These are phyloP conservation scores for Alternaria sp. DNA, from an alignment of 2,329 filamentous ascomycete species.

Conservation along the genomic window DNA sequence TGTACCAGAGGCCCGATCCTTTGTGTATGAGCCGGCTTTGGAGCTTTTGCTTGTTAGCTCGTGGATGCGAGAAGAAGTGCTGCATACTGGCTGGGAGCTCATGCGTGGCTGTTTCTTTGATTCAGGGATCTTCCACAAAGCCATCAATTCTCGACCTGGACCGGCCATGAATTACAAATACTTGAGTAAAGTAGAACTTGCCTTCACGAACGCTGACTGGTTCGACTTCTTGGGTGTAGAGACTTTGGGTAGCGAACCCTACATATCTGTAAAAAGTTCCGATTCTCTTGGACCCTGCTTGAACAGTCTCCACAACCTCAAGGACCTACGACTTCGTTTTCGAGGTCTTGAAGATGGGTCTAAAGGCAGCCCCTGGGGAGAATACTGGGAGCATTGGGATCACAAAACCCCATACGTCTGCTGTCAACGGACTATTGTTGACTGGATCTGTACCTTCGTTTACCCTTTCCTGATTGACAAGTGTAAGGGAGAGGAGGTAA, in stretches of 20 bases:
- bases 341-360: not conserved
- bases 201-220: not conserved
- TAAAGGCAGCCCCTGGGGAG: not conserved
- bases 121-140: not conserved
- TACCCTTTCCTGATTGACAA: slow-evolving; percentile 3
- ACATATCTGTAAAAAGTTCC: not conserved
- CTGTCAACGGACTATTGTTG: not conserved
- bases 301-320: not conserved
- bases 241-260: too few species aligned
- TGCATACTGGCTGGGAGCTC: not conserved
- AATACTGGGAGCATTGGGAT: too few species aligned
- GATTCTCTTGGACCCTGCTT: not conserved
- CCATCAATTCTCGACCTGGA: not conserved
- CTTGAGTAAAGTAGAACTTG: not conserved
- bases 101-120: not conserved
- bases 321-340: not conserved
- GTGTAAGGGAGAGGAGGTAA: not conserved
- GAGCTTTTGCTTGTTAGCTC: not conserved
- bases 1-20: too few species aligned
- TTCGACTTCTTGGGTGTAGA: not conserved
- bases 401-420: not conserved
- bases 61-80: not conserved
- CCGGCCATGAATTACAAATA: not conserved
- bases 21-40: not conserved
- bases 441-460: slow-evolving; percentile 2